Evolutionary conservation across 164 flowering plant genomes (phyloP), one percentile per base, ranked within the genome.

Genomic region (Vitis amurensis): DNA sequence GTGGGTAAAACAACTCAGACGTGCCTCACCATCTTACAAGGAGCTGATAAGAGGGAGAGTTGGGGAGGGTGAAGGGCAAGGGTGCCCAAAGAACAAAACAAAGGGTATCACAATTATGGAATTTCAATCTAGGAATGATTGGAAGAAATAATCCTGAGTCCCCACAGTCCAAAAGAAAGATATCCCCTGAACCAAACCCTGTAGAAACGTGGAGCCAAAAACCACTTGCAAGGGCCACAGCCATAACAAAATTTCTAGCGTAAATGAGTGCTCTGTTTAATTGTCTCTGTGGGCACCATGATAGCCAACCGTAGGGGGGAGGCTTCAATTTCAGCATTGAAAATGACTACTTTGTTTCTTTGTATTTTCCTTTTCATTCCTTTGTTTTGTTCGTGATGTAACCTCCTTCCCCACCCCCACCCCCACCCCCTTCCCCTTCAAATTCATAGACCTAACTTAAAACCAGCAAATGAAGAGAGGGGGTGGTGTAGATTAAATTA

Each of bases 121-220:
- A 0, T 75, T 75, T 75, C 78, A 71, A 67, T 11, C 52, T 48
- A 11, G 50, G 31, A 75, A 76, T 71, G 75, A 71, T 76, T 71
- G 74, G 63, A 58, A 72, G 44, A 71, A 67, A 71, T 67, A 76
- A 67, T 62, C 60, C 17, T 16, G 8, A 61, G 67, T 55, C 74
- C 78, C 74, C 66, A 56, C 59, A 4, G 11, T 14, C 47, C 29
- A 2, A 55, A 11, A 56, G 44, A 56, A 56, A 63, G 68, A 55
- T 27, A 48, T 67, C 52, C 37, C 13, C 47, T 37, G 50, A 67
- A 56, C 29, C 49, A 52, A 12, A 9, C 11, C 11, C 13, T 23
- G 31, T 7, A 30, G 64, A 69, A 48, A 69, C 17, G 0, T 19
- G 59, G 65, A 51, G 47, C 65, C 73, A 23, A 69, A 58, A 27